phyloP scores from a whole-genome alignment of 2,329 filamentous ascomycete species.

The Colletotrichum destructivum region DNA sequence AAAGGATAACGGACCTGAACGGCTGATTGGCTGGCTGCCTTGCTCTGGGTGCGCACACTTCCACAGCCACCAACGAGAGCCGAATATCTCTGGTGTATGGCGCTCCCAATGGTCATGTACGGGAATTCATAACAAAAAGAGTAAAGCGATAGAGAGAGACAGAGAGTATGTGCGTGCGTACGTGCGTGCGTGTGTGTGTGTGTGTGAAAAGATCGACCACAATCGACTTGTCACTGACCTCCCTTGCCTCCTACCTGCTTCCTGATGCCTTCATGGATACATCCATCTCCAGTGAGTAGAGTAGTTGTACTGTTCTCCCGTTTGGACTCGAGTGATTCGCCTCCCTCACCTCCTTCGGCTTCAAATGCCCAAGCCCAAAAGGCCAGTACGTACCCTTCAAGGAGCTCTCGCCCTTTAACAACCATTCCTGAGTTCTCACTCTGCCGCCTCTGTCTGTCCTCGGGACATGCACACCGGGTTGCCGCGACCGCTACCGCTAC shows the following conservation, averaged over 20 bases:
- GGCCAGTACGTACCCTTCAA: constrained; percentile 27
- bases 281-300: constrained; percentile 12
- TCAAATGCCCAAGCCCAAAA: constrained; percentile 8
- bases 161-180: not conserved
- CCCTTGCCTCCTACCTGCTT: constrained; percentile 5
- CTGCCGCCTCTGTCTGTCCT: constrained; percentile 3
- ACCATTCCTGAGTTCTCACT: constrained; percentile 14
- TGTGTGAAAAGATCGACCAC: constrained; percentile 13
- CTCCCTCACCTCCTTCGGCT: constrained; percentile 27
- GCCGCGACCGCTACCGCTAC: constrained; percentile 6
- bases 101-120: not conserved
- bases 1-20: constrained; percentile 26
- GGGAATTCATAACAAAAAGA: not conserved
- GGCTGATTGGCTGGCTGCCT: constrained; percentile 3
- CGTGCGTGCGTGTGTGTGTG: no score
- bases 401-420: not conserved
- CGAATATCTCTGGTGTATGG: not conserved
- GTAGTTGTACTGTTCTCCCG: not conserved
- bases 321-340: constrained; percentile 12
- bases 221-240: constrained; percentile 18
- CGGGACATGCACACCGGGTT: constrained; percentile 8
- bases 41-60: not conserved
- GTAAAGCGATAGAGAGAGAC: not conserved
- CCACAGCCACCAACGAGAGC: constrained; percentile 13
- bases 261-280: constrained; percentile 18